These are phyloP conservation scores for Blastocystis sp. DNA, from an alignment of 352 stramenopile genomes.

Conservation along the genomic window DNA sequence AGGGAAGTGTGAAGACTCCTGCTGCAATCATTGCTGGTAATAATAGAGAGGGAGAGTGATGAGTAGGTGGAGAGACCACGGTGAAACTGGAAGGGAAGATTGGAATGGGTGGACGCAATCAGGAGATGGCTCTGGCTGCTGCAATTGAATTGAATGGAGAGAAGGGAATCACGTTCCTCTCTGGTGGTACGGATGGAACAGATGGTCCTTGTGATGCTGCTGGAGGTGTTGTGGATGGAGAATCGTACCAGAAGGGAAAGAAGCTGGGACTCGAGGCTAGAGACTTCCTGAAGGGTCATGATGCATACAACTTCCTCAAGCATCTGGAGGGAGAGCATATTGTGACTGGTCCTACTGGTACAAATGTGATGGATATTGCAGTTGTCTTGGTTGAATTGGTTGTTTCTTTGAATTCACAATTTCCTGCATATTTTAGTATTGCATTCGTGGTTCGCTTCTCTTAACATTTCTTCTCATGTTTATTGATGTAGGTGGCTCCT, in stretches of 20 bases:
- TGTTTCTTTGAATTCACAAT: not conserved
- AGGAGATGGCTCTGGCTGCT: constrained; percentile 72
- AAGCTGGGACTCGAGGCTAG: constrained; percentile 55
- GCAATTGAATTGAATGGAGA: constrained; percentile 68
- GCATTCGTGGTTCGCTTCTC: not conserved
- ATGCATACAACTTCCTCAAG: constrained; percentile 63
- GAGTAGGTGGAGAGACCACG: constrained; percentile 64
- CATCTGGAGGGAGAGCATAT: constrained; percentile 60
- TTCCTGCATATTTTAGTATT: not conserved
- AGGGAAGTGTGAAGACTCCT: constrained; percentile 3
- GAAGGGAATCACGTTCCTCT: constrained; percentile 58
- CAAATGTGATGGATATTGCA: constrained; percentile 66
- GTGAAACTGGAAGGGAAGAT: constrained; percentile 61
- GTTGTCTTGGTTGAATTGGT: constrained; percentile 48
- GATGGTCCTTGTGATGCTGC: constrained; percentile 75
- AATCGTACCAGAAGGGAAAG: constrained; percentile 64
- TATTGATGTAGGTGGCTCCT: not conserved
- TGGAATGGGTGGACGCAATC: constrained; percentile 73
- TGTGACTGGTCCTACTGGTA: constrained; percentile 65
- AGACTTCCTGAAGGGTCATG: constrained; percentile 50
- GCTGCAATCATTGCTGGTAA: constrained; percentile 53
- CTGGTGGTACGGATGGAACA: constrained; percentile 72
- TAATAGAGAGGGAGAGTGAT: not conserved
- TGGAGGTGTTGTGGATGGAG: constrained; percentile 71
- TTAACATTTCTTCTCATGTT: not conserved